Conservation (phyloP, 768 basidiomycete species). For the Macrocybe gigantea region DNA sequence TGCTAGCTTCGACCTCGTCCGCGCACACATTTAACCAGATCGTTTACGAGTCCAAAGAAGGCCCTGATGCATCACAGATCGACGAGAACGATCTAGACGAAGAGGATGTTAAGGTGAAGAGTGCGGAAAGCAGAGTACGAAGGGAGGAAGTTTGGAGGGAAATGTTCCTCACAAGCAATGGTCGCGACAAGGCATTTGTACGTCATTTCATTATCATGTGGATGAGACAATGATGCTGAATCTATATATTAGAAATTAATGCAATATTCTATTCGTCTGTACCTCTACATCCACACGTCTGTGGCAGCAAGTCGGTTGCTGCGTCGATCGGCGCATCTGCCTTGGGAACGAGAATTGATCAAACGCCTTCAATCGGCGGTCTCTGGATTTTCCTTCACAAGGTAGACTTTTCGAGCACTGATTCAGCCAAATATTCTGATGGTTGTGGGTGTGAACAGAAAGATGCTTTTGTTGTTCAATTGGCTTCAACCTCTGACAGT, state of each 20-base stretch:
- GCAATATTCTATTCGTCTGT: slow-evolving; percentile 76
- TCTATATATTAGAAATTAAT: slow-evolving; percentile 63
- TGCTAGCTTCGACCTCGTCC: slow-evolving; percentile 27
- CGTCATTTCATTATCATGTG: slow-evolving; percentile 20
- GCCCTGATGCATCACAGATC: slow-evolving; percentile 25
- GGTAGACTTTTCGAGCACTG: slow-evolving; percentile 33
- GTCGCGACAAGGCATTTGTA: slow-evolving; percentile 84
- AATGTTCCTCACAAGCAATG: slow-evolving; percentile 69
- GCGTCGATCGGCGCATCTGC: slow-evolving; percentile 35
- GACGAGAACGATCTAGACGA: slow-evolving; percentile 34
- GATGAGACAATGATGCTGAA: background rate
- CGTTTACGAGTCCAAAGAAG: slow-evolving; percentile 40
- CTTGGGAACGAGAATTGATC: slow-evolving; percentile 53
- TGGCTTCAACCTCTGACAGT: slow-evolving; percentile 74
- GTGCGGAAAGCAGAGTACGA: slow-evolving; percentile 40
- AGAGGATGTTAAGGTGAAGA: slow-evolving; percentile 39
- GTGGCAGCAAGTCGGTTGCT: slow-evolving; percentile 41
- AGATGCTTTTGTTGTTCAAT: slow-evolving; percentile 77
- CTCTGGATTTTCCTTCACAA: slow-evolving; percentile 67
- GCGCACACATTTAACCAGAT: slow-evolving; percentile 34
- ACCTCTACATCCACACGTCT: slow-evolving; percentile 62
- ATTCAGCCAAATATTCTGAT: slow-evolving; percentile 33
- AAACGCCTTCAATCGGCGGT: slow-evolving; percentile 57
- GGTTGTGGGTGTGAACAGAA: slow-evolving; percentile 57
- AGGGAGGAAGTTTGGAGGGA: slow-evolving; percentile 77